These are phyloP conservation scores for Diaporthe ampelina DNA, from an alignment of 2,329 filamentous ascomycete species.

Conservation along the genomic window DNA sequence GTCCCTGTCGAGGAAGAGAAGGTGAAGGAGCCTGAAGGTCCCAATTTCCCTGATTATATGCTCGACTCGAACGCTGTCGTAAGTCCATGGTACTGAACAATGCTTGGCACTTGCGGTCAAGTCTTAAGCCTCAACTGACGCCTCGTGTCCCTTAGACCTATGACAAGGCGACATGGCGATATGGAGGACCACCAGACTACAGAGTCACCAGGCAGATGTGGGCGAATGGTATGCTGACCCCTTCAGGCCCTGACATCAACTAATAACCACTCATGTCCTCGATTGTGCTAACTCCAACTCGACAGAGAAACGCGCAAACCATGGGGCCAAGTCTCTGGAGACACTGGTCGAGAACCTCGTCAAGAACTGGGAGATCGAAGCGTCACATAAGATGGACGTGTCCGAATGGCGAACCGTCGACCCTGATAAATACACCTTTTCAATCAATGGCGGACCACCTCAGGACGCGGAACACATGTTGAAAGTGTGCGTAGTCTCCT, in stretches of 20 bases:
- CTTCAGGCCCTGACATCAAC: slow-evolving; percentile 38
- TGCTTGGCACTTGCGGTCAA: not conserved
- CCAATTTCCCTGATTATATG: slow-evolving; percentile 66
- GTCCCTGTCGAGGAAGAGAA: slow-evolving; percentile 32
- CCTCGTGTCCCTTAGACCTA: slow-evolving; percentile 45
- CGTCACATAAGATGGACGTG: slow-evolving; percentile 74
- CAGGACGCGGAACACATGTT: slow-evolving; percentile 75
- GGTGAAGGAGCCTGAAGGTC: slow-evolving; percentile 15
- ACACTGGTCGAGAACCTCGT: slow-evolving; percentile 77
- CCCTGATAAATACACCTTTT: slow-evolving; percentile 70
- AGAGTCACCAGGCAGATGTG: slow-evolving; percentile 72
- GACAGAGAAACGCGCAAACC: slow-evolving; percentile 69
- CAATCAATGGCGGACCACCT: slow-evolving; percentile 72
- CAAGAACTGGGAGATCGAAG: slow-evolving; percentile 82
- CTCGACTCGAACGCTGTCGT: slow-evolving; percentile 71
- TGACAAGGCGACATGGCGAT: slow-evolving; percentile 71
- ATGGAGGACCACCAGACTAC: slow-evolving; percentile 74
- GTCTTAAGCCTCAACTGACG: slow-evolving; percentile 26
- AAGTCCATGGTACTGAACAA: slow-evolving; percentile 15
- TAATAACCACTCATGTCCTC: not conserved
- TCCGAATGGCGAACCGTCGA: slow-evolving; percentile 77
- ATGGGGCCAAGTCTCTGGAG: slow-evolving; percentile 68
- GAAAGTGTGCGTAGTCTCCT: slow-evolving; percentile 61
- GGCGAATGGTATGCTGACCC: slow-evolving; percentile 64
- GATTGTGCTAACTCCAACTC: slow-evolving; percentile 13